Percentiles rank a stretch among this genome's conserved stretches.
Evolutionary conservation across 2,329 filamentous ascomycete species (phyloP).

Genomic region (Xylaria sp.): DNA sequence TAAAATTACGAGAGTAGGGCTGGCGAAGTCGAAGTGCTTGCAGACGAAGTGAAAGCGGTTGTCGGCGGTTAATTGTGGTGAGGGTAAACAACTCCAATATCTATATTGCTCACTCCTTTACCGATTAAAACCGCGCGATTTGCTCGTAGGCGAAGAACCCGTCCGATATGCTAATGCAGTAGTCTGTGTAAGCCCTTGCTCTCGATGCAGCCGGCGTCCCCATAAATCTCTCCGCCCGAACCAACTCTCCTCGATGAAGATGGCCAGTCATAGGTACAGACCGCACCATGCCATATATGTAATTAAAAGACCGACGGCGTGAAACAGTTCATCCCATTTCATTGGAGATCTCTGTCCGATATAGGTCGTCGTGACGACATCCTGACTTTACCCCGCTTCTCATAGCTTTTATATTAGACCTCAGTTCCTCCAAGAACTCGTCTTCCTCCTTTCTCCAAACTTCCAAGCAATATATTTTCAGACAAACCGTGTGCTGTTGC

Average conservation of each 20-base stretch:
- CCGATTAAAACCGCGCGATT: not conserved
- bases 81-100: not conserved
- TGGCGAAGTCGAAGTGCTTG: too few relatives aligned
- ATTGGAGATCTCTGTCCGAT: slow-evolving; percentile 17
- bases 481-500: too few relatives aligned
- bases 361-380: slow-evolving; percentile 34
- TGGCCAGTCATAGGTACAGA: not conserved
- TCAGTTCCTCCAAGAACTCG: not conserved
- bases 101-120: not conserved
- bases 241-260: not conserved
- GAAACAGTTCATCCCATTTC: slow-evolving; percentile 9
- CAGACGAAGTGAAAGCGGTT: not conserved
- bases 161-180: not conserved
- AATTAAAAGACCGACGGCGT: not conserved
- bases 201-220: slow-evolving; percentile 1
- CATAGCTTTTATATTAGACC: slow-evolving; percentile 21
- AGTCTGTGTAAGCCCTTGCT: too few relatives aligned
- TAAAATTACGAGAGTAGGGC: not conserved
- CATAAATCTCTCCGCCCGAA: slow-evolving; percentile 9
- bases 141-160: not conserved
- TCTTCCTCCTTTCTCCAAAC: not conserved
- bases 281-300: not conserved
- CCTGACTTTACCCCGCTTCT: slow-evolving; percentile 31
- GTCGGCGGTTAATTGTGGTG: not conserved
- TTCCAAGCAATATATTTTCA: too few relatives aligned